Evolutionary conservation across 208 protist species (phyloP).

Genomic region (Entamoeba dispar): DNA sequence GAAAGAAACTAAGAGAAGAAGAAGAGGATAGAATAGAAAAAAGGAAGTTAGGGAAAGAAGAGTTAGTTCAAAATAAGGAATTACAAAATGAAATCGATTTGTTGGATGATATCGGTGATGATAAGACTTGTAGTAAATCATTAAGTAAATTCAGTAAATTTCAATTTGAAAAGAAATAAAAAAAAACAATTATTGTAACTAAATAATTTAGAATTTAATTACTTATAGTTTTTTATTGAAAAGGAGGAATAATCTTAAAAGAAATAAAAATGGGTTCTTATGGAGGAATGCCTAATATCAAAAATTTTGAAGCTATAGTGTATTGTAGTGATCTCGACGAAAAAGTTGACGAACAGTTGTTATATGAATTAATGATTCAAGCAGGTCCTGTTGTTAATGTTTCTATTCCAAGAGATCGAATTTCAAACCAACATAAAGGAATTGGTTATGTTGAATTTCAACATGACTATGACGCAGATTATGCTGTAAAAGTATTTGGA

Average conservation of each 20-base stretch:
- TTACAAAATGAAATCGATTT: no score
- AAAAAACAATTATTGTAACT: no score
- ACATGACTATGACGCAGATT: constrained; percentile 58
- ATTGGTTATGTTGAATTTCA: constrained; percentile 65
- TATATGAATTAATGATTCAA: constrained; percentile 70
- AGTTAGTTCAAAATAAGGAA: not conserved
- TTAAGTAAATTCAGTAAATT: no score
- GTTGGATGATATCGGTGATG: no score
- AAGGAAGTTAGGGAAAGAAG: not conserved
- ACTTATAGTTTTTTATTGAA: no score
- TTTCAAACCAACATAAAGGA: constrained; percentile 49
- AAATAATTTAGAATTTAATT: no score
- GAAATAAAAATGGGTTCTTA: not conserved
- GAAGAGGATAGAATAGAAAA: not conserved
- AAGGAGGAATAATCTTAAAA: no score
- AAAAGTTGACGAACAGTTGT: constrained; percentile 48
- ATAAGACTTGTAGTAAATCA: no score
- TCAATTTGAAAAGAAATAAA: no score
- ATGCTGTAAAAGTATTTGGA: constrained; percentile 64
- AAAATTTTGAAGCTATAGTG: constrained; percentile 58
- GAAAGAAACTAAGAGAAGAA: not conserved
- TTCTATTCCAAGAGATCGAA: constrained; percentile 62
- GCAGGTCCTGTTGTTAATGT: constrained; percentile 55
- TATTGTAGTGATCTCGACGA: constrained; percentile 58
- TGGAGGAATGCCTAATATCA: not conserved